phyloP scores from a whole-genome alignment of 768 basidiomycete genomes.

The Lentinula raphanica region DNA sequence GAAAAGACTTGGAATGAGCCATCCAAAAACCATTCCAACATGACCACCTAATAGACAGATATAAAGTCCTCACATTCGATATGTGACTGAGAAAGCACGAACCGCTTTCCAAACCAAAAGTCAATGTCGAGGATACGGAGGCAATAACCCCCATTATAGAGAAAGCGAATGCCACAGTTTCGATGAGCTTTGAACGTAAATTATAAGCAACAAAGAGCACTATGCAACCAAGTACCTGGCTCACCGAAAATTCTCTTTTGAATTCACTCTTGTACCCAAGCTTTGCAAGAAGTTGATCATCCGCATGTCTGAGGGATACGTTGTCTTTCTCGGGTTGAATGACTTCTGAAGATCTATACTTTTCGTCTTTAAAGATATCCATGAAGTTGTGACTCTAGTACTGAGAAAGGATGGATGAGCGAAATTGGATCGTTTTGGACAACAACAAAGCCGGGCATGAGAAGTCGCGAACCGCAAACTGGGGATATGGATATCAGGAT shows the following conservation, averaged over 20 bases:
- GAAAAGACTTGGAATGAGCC: conserved; percentile 67
- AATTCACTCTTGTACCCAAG: conserved; percentile 73
- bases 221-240: conserved; percentile 10
- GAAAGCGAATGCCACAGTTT: conserved; percentile 63
- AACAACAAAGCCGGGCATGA: background rate
- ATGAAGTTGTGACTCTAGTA: background rate
- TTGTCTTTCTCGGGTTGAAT: background rate
- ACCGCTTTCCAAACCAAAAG: conserved; percentile 61
- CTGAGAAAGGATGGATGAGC: background rate
- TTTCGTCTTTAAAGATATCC: background rate
- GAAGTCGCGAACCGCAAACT: background rate
- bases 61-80: background rate
- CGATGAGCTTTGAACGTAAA: conserved; percentile 37
- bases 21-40: conserved; percentile 74
- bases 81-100: conserved; percentile 15
- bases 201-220: background rate
- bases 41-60: conserved; percentile 49
- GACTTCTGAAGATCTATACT: background rate
- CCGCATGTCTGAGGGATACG: conserved; percentile 32
- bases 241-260: conserved; percentile 67
- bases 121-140: conserved; percentile 61
- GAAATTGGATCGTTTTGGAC: background rate
- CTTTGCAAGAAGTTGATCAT: conserved; percentile 54
- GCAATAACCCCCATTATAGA: conserved; percentile 72
- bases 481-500: background rate